Conservation (phyloP, 352 stramenopile genomes). For the Pseudoperonospora humuli region DNA sequence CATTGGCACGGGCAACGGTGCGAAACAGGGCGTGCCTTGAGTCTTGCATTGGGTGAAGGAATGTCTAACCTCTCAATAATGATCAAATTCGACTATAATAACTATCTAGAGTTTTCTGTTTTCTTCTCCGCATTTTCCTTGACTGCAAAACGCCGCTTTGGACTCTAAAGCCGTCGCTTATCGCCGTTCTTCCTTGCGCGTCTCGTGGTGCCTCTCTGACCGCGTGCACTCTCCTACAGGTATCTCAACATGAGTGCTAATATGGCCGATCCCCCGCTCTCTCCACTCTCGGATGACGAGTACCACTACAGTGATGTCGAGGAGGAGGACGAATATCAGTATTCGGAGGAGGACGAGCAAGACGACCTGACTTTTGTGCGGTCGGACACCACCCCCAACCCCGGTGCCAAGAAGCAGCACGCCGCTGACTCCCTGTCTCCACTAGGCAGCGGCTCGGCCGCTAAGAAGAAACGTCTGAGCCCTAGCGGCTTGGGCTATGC, state of each 20-base stretch:
- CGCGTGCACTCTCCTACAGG: background rate
- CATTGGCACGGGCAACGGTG: slow-evolving; percentile 18
- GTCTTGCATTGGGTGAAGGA: slow-evolving; percentile 33
- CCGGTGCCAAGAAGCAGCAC: slow-evolving; percentile 27
- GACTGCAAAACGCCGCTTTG: slow-evolving; percentile 8
- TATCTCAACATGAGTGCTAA: slow-evolving; percentile 13
- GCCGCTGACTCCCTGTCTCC: slow-evolving; percentile 30
- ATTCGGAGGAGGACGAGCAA: slow-evolving; percentile 54
- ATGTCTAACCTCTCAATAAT: no score
- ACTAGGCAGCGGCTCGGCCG: slow-evolving; percentile 32
- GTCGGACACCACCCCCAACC: slow-evolving; percentile 15
- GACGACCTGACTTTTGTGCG: slow-evolving; percentile 22
- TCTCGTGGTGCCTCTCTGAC: background rate
- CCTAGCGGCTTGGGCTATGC: slow-evolving; percentile 27
- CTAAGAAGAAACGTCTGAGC: slow-evolving; percentile 70
- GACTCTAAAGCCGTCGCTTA: no score
- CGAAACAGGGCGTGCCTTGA: slow-evolving; percentile 26
- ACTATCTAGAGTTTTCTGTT: no score
- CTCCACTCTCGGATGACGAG: slow-evolving; percentile 65
- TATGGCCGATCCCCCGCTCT: slow-evolving; percentile 19
- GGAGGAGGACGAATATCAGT: slow-evolving; percentile 61
- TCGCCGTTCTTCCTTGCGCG: background rate
- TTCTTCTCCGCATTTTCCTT: slow-evolving; percentile 18
- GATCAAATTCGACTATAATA: background rate
- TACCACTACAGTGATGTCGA: slow-evolving; percentile 82